Conservation (phyloP, 2,329 filamentous ascomycete species). For the Paraconiothyrium brasiliense region DNA sequence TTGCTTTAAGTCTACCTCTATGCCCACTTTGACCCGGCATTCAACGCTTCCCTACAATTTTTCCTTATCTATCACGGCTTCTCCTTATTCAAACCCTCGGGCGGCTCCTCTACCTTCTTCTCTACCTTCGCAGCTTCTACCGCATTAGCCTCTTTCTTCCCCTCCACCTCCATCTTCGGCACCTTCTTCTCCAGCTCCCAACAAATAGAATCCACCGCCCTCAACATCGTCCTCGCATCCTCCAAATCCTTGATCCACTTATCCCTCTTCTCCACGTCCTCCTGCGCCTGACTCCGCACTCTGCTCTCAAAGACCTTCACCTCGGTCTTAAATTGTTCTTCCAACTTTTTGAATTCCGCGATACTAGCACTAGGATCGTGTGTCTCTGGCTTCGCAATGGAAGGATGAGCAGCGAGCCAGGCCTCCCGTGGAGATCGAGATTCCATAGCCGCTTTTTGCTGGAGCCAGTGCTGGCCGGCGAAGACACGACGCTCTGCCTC, state of each 20-base stretch:
- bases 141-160: not conserved
- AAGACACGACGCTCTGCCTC: conserved; percentile 28
- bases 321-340: conserved; percentile 26
- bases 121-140: not conserved
- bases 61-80: not conserved
- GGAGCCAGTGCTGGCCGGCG: conserved; percentile 28
- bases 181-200: conserved; percentile 28
- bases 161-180: not conserved
- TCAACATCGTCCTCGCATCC: conserved; percentile 32
- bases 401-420: conserved; percentile 26
- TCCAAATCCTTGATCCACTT: conserved; percentile 33
- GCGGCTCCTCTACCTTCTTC: not conserved
- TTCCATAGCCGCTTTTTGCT: conserved; percentile 30
- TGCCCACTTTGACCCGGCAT: no score
- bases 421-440: conserved; percentile 10
- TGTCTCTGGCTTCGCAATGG: conserved; percentile 9
- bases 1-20: no score
- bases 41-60: no score
- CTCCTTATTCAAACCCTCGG: not conserved
- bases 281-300: conserved; percentile 13
- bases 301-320: conserved; percentile 31
- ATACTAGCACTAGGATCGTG: conserved; percentile 32
- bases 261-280: conserved; percentile 24
- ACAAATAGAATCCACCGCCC: conserved; percentile 27
- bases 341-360: conserved; percentile 30